Evolutionary conservation across 108 stramenopile genomes (phyloP).

Genomic region (Skeletonema menzelii): DNA sequence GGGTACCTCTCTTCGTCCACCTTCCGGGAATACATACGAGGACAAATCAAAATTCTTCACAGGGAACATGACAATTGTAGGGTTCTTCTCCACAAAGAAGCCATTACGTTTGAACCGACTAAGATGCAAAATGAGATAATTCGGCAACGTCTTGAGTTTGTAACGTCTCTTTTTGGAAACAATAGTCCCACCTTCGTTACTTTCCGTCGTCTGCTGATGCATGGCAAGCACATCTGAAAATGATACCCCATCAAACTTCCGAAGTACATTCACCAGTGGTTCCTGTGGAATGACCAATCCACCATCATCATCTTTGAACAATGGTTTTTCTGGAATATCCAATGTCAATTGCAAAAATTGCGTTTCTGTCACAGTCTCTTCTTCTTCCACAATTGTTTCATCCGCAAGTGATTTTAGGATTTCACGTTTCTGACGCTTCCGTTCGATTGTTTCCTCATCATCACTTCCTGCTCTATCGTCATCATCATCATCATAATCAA

Average conservation of each 20-base stretch:
- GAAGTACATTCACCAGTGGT: slow-evolving; percentile 88
- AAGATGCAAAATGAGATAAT: slow-evolving; percentile 92
- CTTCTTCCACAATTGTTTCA: slow-evolving; percentile 42
- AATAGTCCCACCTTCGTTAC: slow-evolving; percentile 36
- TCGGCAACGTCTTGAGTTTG: slow-evolving; percentile 79
- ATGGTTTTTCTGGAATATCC: slow-evolving; percentile 97
- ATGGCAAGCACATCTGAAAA: slow-evolving; percentile 73
- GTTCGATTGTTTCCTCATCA: slow-evolving; percentile 49
- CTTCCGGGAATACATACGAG: slow-evolving; percentile 64
- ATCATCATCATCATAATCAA: slow-evolving; percentile 12
- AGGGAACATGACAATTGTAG: slow-evolving; percentile 97
- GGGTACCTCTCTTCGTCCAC: slow-evolving; percentile 35
- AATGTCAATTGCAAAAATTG: slow-evolving; percentile 93
- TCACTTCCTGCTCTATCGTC: slow-evolving; percentile 67
- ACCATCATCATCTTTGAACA: slow-evolving; percentile 96
- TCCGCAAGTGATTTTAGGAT: slow-evolving; percentile 25
- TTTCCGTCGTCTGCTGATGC: slow-evolving; percentile 21
- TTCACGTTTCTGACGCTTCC: slow-evolving; percentile 22
- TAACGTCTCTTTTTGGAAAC: slow-evolving; percentile 79
- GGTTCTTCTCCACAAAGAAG: slow-evolving; percentile 97
- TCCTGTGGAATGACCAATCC: slow-evolving; percentile 98
- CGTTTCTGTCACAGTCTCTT: slow-evolving; percentile 63
- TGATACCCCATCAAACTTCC: slow-evolving; percentile 93
- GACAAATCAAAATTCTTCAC: slow-evolving; percentile 95
- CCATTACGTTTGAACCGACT: slow-evolving; percentile 91